Percentiles rank a stretch among this genome's conserved stretches.
phyloP scores from a whole-genome alignment of 495 filamentous ascomycete genomes.

The Penicillium cataractarum region DNA sequence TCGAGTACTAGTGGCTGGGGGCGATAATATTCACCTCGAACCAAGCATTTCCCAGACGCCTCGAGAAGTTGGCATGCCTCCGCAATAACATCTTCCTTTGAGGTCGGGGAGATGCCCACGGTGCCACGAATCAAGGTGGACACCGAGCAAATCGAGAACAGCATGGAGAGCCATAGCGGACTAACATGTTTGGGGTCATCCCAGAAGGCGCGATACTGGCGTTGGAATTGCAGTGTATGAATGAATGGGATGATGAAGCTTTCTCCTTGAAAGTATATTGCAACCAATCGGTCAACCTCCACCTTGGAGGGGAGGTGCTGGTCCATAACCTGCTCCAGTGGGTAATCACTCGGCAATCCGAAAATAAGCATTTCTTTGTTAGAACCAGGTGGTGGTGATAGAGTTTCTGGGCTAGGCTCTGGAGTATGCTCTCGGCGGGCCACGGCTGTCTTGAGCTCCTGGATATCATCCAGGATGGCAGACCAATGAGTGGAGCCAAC shows the following conservation, averaged over 20 bases:
- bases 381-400: neutral
- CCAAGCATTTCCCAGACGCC: neutral
- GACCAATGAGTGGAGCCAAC: slow-evolving; percentile 20
- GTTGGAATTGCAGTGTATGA: neutral
- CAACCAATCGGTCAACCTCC: neutral
- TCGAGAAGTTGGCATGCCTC: neutral
- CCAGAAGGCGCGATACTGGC: neutral
- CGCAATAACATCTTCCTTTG: neutral
- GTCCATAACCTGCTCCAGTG: neutral
- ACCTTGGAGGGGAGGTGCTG: neutral
- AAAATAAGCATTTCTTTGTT: neutral
- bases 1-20: neutral
- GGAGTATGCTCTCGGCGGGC: neutral
- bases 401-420: neutral
- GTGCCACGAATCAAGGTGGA: neutral
- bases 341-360: neutral
- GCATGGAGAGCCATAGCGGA: neutral
- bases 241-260: neutral
- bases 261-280: neutral
- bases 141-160: neutral
- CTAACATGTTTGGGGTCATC: neutral
- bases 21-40: neutral
- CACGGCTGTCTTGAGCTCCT: slow-evolving; percentile 8
- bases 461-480: slow-evolving; percentile 17
- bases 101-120: neutral